Conservation (phyloP, 805 yeast species). For the Trichomonascus vanleenenianus region DNA sequence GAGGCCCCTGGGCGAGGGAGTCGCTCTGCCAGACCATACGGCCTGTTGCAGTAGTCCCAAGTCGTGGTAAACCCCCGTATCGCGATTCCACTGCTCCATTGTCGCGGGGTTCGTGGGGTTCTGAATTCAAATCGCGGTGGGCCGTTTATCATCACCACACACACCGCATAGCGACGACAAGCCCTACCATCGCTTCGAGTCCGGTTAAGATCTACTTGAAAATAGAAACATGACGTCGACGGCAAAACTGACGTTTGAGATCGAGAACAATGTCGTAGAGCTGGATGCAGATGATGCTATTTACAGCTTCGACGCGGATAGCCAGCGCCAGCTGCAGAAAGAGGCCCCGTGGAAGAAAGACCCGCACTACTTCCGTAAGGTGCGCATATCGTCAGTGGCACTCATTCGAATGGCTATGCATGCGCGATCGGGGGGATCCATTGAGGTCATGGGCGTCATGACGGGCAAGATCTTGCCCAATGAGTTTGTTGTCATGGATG, state of each 20-base stretch:
- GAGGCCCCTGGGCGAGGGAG: constrained; percentile 10
- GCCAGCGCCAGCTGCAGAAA: constrained; percentile 20
- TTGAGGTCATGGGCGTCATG: constrained; percentile 94
- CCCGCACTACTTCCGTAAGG: constrained; percentile 53
- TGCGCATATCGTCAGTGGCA: constrained; percentile 63
- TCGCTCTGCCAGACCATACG: constrained; percentile 12
- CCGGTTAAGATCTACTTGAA: too few relatives aligned
- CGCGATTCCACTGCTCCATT: constrained; percentile 3
- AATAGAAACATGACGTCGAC: too few relatives aligned
- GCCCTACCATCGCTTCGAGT: too few relatives aligned
- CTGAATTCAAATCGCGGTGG: too few relatives aligned
- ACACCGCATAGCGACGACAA: background rate
- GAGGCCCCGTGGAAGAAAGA: constrained; percentile 36
- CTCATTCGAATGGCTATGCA: constrained; percentile 69
- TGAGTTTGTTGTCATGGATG: constrained; percentile 56
- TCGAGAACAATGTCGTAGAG: constrained; percentile 23
- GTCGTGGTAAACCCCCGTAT: constrained; percentile 6
- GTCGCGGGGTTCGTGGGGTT: background rate
- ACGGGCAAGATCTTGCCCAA: constrained; percentile 60
- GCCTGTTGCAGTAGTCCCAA: constrained; percentile 10
- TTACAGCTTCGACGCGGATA: constrained; percentile 23
- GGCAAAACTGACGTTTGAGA: constrained; percentile 16
- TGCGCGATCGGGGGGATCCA: constrained; percentile 75
- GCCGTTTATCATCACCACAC: too few relatives aligned
- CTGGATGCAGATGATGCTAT: constrained; percentile 19